Evolutionary conservation across 192 early-diverging fungal genomes (phyloP).

Genomic region (Mortierella antarctica): DNA sequence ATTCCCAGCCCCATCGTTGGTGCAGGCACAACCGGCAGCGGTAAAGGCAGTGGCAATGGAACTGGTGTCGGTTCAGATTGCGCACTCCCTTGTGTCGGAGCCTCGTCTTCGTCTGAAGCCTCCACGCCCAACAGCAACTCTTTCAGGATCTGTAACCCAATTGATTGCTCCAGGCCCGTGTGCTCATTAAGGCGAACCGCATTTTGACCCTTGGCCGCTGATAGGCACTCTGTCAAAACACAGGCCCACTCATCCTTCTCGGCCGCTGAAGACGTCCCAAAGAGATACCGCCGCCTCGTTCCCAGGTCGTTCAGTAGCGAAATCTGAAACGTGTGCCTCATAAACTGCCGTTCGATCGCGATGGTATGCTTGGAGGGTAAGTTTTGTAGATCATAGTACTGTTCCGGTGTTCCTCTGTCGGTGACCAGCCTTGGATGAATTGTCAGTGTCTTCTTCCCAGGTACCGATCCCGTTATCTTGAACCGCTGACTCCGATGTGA

Average conservation of each 20-base stretch:
- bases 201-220: slow-evolving; percentile 36
- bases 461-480: slow-evolving; percentile 63
- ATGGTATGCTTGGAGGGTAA: slow-evolving; percentile 65
- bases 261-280: slow-evolving; percentile 32
- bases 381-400: slow-evolving; percentile 55
- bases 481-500: slow-evolving; percentile 61
- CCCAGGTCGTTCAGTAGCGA: slow-evolving; percentile 56
- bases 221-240: slow-evolving; percentile 38
- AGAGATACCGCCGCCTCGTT: slow-evolving; percentile 47
- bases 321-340: slow-evolving; percentile 74
- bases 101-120: slow-evolving; percentile 53
- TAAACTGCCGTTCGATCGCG: slow-evolving; percentile 71
- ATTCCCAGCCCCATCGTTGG: slow-evolving; percentile 29
- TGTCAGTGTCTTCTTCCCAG: slow-evolving; percentile 71
- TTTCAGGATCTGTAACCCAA: slow-evolving; percentile 61
- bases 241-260: slow-evolving; percentile 51
- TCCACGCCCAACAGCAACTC: slow-evolving; percentile 56
- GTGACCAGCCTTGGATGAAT: slow-evolving; percentile 50
- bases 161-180: slow-evolving; percentile 52
- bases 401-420: slow-evolving; percentile 60
- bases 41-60: not conserved
- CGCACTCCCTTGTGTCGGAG: slow-evolving; percentile 10
- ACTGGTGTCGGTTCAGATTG: slow-evolving; percentile 2
- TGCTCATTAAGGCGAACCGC: slow-evolving; percentile 49
- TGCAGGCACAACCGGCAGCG: slow-evolving; percentile 1